Evolutionary conservation across 768 basidiomycete genomes (phyloP), one percentile per base, ranked within the genome.

Genomic region (Suillus subalutaceus): DNA sequence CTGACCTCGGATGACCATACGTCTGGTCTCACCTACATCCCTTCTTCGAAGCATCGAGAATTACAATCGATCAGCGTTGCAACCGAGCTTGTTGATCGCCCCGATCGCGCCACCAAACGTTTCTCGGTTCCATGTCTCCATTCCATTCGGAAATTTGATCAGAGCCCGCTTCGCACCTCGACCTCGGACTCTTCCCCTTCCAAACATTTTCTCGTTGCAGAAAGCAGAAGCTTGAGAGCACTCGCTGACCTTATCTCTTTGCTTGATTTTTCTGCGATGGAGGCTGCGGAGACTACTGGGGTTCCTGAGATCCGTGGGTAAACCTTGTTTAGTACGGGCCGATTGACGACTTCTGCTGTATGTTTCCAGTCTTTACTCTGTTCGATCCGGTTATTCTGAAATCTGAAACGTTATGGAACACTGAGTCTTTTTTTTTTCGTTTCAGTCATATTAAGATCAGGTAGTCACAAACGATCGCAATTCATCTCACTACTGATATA

Each of bases 131-230:
- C 58, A 30, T 41, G 40, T 30, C 38, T 41, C 8, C 26, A 26
- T 4, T 59, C 26, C 1, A 8, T 30, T 23, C 58, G 16, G 26
- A 16, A 41, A 26, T 59, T 63, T 66, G 67, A 65, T 2, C 8
- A 62, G 35, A 59, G n/a, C 43, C 66, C 72, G 50, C 4, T 72
- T 52, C 66, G 66, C 48, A 69, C 71, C 2, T 43, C 70, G 4
- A 72, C 48, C 13, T 74, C 74, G 15, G 63, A 72, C 12, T 76
- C 76, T 44, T 74, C 76, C 35, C 63, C 76, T 63, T 64, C 75
- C 4, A 73, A 77, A 55, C 68, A 72, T 63, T 71, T 77, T 53
- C 23, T 26, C 4, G 26, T 23, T 16, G 68, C 66, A 10, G 71
- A 77, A 26, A 71, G 71, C 32, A 68, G 64, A 46, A 76, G 70